A percentile compares a stretch with the other conserved stretches of the same genome.
These are phyloP conservation scores for Sphagnum contortum DNA, from an alignment of 225 moss, liverwort and hornwort species.

Conservation along the genomic window DNA sequence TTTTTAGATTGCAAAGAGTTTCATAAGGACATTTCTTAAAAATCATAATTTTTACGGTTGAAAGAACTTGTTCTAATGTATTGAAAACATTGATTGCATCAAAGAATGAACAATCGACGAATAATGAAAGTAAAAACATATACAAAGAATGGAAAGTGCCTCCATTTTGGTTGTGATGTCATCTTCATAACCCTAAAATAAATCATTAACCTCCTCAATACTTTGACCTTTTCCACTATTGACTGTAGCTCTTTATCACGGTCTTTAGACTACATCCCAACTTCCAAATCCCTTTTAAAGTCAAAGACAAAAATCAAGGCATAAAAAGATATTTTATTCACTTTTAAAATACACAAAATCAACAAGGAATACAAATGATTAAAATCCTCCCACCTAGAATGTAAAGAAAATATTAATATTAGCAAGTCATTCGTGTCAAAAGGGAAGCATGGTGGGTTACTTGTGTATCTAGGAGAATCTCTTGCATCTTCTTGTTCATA, in stretches of 20 bases:
- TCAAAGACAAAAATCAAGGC: no score
- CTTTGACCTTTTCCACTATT: slow-evolving; percentile 68
- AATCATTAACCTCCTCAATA: slow-evolving; percentile 62
- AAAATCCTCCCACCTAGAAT: no score
- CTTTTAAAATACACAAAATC: not conserved
- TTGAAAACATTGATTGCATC: not conserved
- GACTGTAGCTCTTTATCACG: slow-evolving; percentile 57
- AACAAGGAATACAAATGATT: not conserved
- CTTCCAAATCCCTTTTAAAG: not conserved
- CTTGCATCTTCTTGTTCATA: no score
- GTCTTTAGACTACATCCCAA: slow-evolving; percentile 24
- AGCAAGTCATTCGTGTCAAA: no score
- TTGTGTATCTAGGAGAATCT: no score
- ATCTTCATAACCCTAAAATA: slow-evolving; percentile 52
- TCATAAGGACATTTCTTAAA: no score
- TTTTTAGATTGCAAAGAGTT: not conserved
- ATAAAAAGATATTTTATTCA: not conserved
- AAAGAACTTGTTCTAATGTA: not conserved
- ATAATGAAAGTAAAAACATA: slow-evolving; percentile 8
- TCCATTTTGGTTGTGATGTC: slow-evolving; percentile 29
- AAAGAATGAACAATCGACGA: not conserved
- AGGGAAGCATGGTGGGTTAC: no score
- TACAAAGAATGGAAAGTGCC: slow-evolving; percentile 18
- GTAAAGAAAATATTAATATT: no score
- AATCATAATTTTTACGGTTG: no score